A percentile compares a stretch with the other conserved stretches of the same genome.
Conservation (phyloP, 176 grass and related monocot genomes). For the Musa troglodytarum region DNA sequence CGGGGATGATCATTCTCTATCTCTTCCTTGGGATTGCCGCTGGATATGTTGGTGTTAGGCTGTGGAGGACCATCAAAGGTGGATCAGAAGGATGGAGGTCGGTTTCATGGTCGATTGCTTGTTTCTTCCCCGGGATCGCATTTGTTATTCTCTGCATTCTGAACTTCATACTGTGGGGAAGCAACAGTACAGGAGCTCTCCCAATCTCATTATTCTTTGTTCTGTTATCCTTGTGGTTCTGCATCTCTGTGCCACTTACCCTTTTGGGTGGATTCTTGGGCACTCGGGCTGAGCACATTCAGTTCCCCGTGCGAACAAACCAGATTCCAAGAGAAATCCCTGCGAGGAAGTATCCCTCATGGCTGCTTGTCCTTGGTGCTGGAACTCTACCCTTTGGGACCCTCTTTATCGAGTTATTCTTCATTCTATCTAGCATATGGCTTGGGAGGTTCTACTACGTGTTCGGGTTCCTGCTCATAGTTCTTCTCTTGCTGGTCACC, state of each 20-base stretch:
- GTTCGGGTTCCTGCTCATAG: not conserved
- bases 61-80: not conserved
- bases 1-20: constrained; percentile 3
- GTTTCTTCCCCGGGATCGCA: not conserved
- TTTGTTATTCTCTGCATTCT: not conserved
- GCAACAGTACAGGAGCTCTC: not conserved
- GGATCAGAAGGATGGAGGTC: not conserved
- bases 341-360: not conserved
- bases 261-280: not conserved
- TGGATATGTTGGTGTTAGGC: not conserved
- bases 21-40: not conserved
- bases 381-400: not conserved
- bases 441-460: constrained; percentile 5
- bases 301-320: not conserved
- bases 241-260: constrained; percentile 1
- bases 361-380: not conserved
- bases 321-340: not conserved
- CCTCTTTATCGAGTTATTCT: constrained; percentile 1
- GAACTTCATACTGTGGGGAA: constrained; percentile 1
- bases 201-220: not conserved
- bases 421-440: constrained; percentile 1
- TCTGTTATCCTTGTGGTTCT: constrained; percentile 7
- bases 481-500: not conserved
- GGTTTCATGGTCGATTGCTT: not conserved
- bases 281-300: not conserved